Evolutionary conservation across 2,329 filamentous ascomycete genomes (phyloP), one percentile per base, ranked within the genome.

Genomic region (Neoarthrinium moseri): DNA sequence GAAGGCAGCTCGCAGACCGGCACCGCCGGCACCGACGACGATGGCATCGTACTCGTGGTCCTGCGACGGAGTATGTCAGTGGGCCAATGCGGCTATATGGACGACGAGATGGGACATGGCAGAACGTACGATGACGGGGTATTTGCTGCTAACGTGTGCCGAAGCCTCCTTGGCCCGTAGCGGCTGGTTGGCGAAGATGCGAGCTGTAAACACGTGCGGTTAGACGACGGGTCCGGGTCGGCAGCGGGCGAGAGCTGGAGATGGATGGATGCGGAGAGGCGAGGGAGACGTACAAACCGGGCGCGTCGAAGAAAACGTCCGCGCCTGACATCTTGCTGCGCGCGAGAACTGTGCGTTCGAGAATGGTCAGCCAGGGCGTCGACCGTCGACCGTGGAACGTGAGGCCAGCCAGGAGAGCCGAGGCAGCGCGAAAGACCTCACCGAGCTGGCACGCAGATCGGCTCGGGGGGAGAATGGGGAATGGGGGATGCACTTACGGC

Each of bases 11-110:
- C 89, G 85, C 56, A 94, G 78, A 69, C 89, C 89, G 51, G 89
- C 77, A 59, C 89, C 89, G 66, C 89, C 89, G 51, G 89, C 89
- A 60, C 89, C 89, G 55, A 94, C 90, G 51, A 99, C 94, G 60
- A 99, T 79, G 52, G 92, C 92, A 87, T 97, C 94, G 73, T 96
- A 97, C 74, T 97, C 91, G 74, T 99, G 94, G 70, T 97, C 94
- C 84, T 91, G 63, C 7, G 8, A 18, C 15, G 22, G 51, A 13
- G 32, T 20, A 39, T 46, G 54, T 61, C 49, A 63, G 52, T 42
- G 15, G 47, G 43, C 51, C 47, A 37, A n/a, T n/a, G 46, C 56
- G 59, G 51, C 34, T 36, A 26, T 10, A 37, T 27, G 30, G 7
- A 27, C 15, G 39, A 23, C 20, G n/a, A 48, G 36, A 43, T 34